Base-by-base conservation (phyloP, 805 yeast species). In the Ogataea haglerorum region DNA sequence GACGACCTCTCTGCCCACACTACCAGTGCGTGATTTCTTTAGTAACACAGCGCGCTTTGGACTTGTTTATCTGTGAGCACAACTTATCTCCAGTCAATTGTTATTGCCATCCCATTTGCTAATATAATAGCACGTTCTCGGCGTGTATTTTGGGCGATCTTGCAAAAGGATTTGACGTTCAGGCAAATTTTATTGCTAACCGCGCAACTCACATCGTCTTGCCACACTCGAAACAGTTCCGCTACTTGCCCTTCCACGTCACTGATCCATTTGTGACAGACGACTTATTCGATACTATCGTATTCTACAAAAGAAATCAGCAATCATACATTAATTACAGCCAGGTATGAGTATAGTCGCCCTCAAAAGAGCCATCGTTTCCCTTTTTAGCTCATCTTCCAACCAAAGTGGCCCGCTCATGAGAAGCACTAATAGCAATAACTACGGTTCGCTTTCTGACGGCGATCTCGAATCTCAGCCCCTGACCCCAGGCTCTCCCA, bases 271-370 rank as follows among this genome's bases (percentile, higher is more conserved):
- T 19, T 19, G 21, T 2, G 9, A 7, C 21, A 19, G 21, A 19
- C 5, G 6, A 5, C 27, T 24, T 24, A 8, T 6, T 24, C 14
- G n/a, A 24, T n/a, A 24, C 14, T 24, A 8, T 7, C 7, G 7
- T 12, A 10, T 5, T 3, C 6, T 24, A n/a, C 14, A 12, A 7
- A 10, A 4, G 8, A n/a, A 30, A 30, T 30, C 22, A 30, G 23
- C 16, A 24, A 22, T 14, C 13, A 13, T 25, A 22, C 21, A 21
- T 26, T 5, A 10, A 6, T 14, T 7, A 25, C n/a, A 15, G n/a
- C 16, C 12, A 8, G 14, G 12, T 5, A 48, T 48, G 52, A 45
- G 46, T 16, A 29, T 48, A n/a, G 49, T 48, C 12, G 46, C 49
- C 12, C 5, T 48, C 19, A 48, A 48, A 24, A 38, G 35, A 12